Evolutionary conservation across 2,329 filamentous ascomycete genomes (phyloP).

Genomic region (Bimuria novae-zelandiae): DNA sequence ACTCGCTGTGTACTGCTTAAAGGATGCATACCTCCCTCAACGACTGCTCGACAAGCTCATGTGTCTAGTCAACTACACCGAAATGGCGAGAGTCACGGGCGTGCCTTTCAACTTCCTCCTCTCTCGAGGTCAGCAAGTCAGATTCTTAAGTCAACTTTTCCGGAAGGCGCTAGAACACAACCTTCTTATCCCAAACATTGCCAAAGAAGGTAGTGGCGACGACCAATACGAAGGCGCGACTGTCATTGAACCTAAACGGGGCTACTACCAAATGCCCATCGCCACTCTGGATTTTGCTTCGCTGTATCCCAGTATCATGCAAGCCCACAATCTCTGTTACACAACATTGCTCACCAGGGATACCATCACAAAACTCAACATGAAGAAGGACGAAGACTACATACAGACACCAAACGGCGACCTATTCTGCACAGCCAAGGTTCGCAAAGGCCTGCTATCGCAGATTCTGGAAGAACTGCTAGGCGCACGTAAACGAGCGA

Average conservation of each 20-base stretch:
- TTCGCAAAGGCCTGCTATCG: constrained; percentile 87
- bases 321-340: constrained; percentile 97
- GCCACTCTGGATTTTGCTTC: constrained; percentile 98
- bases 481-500: constrained; percentile 90
- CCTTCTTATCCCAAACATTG: constrained; percentile 88
- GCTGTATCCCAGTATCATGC: constrained; percentile 97
- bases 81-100: constrained; percentile 99
- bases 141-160: constrained; percentile 96
- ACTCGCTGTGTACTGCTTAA: constrained; percentile 92
- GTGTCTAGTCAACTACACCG: constrained; percentile 97
- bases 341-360: constrained; percentile 86
- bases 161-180: constrained; percentile 92
- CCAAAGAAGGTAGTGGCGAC: constrained; percentile 66
- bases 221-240: constrained; percentile 98
- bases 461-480: constrained; percentile 96
- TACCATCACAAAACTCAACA: constrained; percentile 72
- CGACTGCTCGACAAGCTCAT: constrained; percentile 96
- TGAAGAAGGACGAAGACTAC: constrained; percentile 92
- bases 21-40: constrained; percentile 95
- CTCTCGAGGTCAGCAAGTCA: constrained; percentile 91
- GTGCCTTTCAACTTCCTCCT: constrained; percentile 96
- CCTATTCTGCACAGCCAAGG: constrained; percentile 84
- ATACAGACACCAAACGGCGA: constrained; percentile 95
- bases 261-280: constrained; percentile 93
- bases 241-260: constrained; percentile 91